These are phyloP conservation scores for Drechmeria coniospora DNA, from an alignment of 2,329 filamentous ascomycete species.

Conservation along the genomic window DNA sequence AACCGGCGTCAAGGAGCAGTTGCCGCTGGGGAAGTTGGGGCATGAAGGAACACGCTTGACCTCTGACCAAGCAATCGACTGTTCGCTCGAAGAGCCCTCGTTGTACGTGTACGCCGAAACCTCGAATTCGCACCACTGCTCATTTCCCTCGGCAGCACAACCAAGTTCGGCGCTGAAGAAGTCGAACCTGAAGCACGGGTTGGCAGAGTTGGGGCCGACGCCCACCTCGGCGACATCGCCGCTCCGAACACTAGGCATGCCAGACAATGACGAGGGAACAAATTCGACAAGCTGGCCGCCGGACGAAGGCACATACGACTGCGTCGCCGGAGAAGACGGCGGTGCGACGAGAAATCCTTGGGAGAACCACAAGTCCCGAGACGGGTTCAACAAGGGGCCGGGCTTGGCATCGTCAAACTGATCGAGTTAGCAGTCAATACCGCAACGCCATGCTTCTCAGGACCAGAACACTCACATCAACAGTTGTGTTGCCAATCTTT, in stretches of 20 bases:
- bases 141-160: constrained; percentile 18
- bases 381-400: constrained; percentile 24
- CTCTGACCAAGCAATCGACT: constrained; percentile 24
- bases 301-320: constrained; percentile 21
- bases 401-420: constrained; percentile 22
- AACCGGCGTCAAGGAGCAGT: constrained; percentile 19
- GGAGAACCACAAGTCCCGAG: constrained; percentile 25
- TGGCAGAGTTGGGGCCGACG: constrained; percentile 20
- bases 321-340: constrained; percentile 14
- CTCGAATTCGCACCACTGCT: constrained; percentile 25
- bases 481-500: constrained; percentile 20
- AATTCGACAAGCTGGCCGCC: constrained; percentile 25
- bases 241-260: constrained; percentile 8
- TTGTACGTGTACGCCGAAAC: constrained; percentile 25
- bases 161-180: constrained; percentile 23
- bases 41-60: constrained; percentile 23
- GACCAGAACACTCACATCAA: constrained; percentile 18
- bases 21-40: constrained; percentile 15
- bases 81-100: constrained; percentile 14
- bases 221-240: constrained; percentile 23
- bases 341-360: constrained; percentile 24
- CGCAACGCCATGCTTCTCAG: neutral
- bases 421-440: neutral
- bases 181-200: constrained; percentile 23
- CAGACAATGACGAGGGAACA: constrained; percentile 19